Conservation (phyloP, 75 land plant species). For the Cryptomeria japonica region DNA sequence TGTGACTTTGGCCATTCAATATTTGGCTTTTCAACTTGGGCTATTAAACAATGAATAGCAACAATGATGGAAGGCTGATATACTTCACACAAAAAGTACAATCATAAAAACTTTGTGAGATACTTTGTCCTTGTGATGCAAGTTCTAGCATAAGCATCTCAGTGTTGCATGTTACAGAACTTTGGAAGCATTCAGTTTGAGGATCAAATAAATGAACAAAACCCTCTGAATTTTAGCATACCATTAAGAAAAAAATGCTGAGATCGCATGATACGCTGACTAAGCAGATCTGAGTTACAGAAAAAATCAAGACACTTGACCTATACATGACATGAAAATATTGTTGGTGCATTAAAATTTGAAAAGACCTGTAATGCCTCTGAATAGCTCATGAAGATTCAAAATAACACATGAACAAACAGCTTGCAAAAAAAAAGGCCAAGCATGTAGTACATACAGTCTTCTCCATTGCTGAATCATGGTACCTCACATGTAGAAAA, state of each 20-base stretch:
- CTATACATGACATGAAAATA: conserved; percentile 32
- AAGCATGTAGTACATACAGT: conserved; percentile 54
- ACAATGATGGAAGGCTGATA: conserved; percentile 76
- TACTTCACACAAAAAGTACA: conserved; percentile 35
- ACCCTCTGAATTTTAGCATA: conserved; percentile 15
- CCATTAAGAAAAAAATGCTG: conserved; percentile 80
- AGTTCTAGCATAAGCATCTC: conserved; percentile 3
- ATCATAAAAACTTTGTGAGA: background rate
- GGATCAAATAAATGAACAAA: background rate
- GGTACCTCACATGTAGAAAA: conserved; percentile 73
- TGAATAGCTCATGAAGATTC: background rate
- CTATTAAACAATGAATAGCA: conserved; percentile 56
- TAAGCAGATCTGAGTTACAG: conserved; percentile 66
- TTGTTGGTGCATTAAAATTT: no score
- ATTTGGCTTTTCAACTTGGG: conserved; percentile 72
- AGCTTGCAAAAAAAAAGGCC: background rate
- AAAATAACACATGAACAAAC: background rate
- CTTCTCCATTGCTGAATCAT: conserved; percentile 86
- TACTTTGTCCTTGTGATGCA: background rate
- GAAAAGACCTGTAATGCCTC: background rate
- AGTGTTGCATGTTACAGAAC: background rate
- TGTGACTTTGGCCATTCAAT: conserved; percentile 95
- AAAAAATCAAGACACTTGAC: conserved; percentile 71
- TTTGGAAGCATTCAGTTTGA: background rate
- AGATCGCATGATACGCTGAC: conserved; percentile 43